Evolutionary conservation across 441 rosid genomes (phyloP).

Genomic region (Dalechampia spathulata): DNA sequence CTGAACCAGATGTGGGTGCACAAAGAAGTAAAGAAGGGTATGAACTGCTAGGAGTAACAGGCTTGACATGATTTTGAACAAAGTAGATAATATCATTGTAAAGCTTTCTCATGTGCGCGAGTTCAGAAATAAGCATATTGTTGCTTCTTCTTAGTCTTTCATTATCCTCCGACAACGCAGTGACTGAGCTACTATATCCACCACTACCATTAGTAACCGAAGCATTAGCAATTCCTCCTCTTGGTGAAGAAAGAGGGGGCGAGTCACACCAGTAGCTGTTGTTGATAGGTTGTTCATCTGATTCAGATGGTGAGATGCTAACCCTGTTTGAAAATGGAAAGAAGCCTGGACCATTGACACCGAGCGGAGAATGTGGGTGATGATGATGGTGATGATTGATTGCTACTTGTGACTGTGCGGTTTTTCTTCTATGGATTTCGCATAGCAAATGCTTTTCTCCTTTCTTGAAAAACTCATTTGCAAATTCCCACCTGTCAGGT

Average conservation of each 20-base stretch:
- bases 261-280: slow-evolving; percentile 71
- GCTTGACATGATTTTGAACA: slow-evolving; percentile 88
- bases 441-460: slow-evolving; percentile 89
- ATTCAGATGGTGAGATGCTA: slow-evolving; percentile 49
- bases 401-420: slow-evolving; percentile 54
- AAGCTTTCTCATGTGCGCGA: slow-evolving; percentile 83
- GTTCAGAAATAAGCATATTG: slow-evolving; percentile 71
- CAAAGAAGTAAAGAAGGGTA: slow-evolving; percentile 40
- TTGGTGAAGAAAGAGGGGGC: slow-evolving; percentile 45
- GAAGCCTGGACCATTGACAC: slow-evolving; percentile 36
- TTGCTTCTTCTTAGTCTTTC: slow-evolving; percentile 76
- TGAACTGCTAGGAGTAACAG: slow-evolving; percentile 62
- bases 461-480: slow-evolving; percentile 82
- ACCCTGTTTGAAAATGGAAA: slow-evolving; percentile 46
- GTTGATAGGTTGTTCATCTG: slow-evolving; percentile 43
- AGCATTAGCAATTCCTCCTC: slow-evolving; percentile 11
- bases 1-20: slow-evolving; percentile 18
- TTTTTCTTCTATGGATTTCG: slow-evolving; percentile 85
- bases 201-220: slow-evolving; percentile 8
- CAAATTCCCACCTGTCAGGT: slow-evolving; percentile 97
- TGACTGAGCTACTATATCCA: slow-evolving; percentile 30
- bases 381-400: slow-evolving; percentile 44
- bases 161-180: slow-evolving; percentile 72
- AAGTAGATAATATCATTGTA: slow-evolving; percentile 90
- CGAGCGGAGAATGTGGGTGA: slow-evolving; percentile 37